These are phyloP conservation scores for Barbarea vulgaris DNA, from an alignment of 345 rosid species.

Conservation along the genomic window DNA sequence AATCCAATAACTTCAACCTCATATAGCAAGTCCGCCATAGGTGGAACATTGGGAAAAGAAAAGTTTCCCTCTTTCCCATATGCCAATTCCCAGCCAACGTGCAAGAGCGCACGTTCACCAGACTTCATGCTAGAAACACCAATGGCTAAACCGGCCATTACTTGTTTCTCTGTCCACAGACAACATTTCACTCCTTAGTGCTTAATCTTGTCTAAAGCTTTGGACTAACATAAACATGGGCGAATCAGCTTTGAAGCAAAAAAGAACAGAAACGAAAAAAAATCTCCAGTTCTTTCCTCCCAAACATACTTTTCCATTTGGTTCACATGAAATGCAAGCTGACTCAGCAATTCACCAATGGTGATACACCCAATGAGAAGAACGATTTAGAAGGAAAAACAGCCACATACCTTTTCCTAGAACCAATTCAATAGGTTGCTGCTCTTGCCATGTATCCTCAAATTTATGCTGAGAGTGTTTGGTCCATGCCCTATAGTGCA, in stretches of 20 bases:
- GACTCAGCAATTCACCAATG: conserved; percentile 10
- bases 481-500: conserved; percentile 89
- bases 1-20: conserved; percentile 97
- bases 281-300: not conserved
- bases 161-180: conserved; percentile 74
- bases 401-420: conserved; percentile 89
- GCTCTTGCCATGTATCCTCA: conserved; percentile 92
- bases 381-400: not conserved
- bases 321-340: not conserved
- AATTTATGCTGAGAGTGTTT: conserved; percentile 80
- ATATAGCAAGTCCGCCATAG: conserved; percentile 83
- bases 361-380: conserved; percentile 4
- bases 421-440: conserved; percentile 76
- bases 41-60: conserved; percentile 94
- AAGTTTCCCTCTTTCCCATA: conserved; percentile 96
- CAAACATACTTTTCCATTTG: not conserved
- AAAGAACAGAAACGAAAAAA: not conserved
- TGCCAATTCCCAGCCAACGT: conserved; percentile 89
- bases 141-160: conserved; percentile 85
- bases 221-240: not conserved
- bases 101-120: conserved; percentile 81
- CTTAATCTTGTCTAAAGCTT: not conserved
- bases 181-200: conserved; percentile 17
- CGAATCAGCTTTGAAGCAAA: not conserved
- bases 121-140: conserved; percentile 89